A percentile compares a stretch with the other conserved stretches of the same genome.
Conservation (phyloP, 2,329 filamentous ascomycete species). For the Sporothrix variecibatus region DNA sequence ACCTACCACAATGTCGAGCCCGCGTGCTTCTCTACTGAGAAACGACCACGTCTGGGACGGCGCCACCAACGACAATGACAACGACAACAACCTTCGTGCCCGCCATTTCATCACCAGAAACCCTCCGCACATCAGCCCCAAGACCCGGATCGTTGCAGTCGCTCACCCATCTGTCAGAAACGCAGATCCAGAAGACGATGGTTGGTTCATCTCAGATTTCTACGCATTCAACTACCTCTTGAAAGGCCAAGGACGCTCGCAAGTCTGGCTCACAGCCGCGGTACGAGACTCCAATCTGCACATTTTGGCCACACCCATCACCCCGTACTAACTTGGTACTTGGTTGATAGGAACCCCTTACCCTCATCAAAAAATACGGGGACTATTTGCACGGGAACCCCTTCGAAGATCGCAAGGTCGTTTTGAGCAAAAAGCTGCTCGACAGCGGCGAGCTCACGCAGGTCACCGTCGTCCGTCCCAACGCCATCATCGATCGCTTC, state of each 20-base stretch:
- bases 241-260: background rate
- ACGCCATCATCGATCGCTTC: background rate
- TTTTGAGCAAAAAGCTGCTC: background rate
- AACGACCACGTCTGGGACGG: too few species aligned
- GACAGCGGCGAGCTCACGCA: background rate
- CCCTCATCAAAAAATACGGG: background rate
- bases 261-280: background rate
- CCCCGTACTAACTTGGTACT: too few species aligned
- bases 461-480: background rate
- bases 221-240: constrained; percentile 8
- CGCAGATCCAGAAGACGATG: background rate
- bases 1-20: too few species aligned
- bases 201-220: background rate
- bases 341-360: background rate
- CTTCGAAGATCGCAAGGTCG: background rate
- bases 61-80: too few species aligned
- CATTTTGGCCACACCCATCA: background rate
- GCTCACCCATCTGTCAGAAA: background rate
- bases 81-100: background rate
- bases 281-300: background rate
- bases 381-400: background rate
- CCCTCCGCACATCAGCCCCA: constrained; percentile 37
- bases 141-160: constrained; percentile 37
- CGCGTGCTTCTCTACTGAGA: too few species aligned
- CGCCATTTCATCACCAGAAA: background rate